Conservation (phyloP, 495 filamentous ascomycete species). For the Trichoderma reesei region DNA sequence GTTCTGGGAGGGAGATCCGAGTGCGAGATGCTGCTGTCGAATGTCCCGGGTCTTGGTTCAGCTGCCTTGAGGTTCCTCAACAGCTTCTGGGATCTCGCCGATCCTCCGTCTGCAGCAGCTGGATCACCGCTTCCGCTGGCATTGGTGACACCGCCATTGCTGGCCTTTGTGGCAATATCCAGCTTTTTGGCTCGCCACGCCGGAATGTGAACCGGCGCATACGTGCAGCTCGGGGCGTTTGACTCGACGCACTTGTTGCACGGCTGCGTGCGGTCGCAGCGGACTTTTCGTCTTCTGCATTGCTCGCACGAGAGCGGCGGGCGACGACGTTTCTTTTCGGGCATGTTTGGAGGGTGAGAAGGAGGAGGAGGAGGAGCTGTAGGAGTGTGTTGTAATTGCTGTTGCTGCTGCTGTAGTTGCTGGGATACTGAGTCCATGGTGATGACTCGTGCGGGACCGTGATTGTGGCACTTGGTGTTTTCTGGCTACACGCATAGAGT, state of each 20-base stretch:
- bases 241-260: slow-evolving; percentile 42
- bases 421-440: not conserved
- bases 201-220: slow-evolving; percentile 16
- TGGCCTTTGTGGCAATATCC: slow-evolving; percentile 23
- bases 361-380: too few species aligned
- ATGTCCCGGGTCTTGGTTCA: not conserved
- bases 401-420: not conserved
- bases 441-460: too few species aligned
- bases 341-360: not conserved
- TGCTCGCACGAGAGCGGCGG: slow-evolving; percentile 42
- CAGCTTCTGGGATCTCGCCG: not conserved
- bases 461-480: too few species aligned
- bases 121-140: slow-evolving; percentile 14
- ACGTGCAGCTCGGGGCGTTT: slow-evolving; percentile 35
- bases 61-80: not conserved
- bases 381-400: too few species aligned
- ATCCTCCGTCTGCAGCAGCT: slow-evolving; percentile 1
- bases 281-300: slow-evolving; percentile 46
- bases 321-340: slow-evolving; percentile 14
- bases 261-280: slow-evolving; percentile 42
- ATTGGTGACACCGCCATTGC: too few species aligned
- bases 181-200: slow-evolving; percentile 19
- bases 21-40: not conserved
- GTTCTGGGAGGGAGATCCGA: not conserved
- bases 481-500: too few species aligned